Evolutionary conservation across 75 land plant species (phyloP), one percentile per base, ranked within the genome.

Genomic region (Picea sitchensis): DNA sequence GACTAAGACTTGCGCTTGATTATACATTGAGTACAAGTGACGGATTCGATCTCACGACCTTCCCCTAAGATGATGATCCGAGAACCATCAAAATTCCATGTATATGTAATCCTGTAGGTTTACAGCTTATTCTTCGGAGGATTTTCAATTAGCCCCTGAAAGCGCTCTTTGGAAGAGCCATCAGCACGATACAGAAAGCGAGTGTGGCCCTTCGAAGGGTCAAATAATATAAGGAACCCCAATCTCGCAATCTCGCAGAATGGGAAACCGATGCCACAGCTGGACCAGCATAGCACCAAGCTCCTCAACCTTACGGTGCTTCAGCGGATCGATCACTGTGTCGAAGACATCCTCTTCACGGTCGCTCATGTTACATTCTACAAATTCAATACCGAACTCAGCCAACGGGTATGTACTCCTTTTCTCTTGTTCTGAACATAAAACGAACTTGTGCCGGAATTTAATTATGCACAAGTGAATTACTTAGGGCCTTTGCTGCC

Each of bases 281-380:
- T 91, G 65, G 95, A 97, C 78, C 90, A 92, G 80, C 78, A 91
- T 69, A 91, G 88, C 86, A 97, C 99, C 30, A 93, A 92, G 76
- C 80, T 88, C 75, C 95, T 97, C 61, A 97, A 97, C 76, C 90
- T 95, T 23, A 97, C 98, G 0, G 99, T 97, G 12, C 86, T 97
- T 44, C 98, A 95, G 87, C 77, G 98, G 73, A 90, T 91, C 81
- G 98, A 97, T 81, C 90, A 92, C 38, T 90, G 86, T 81, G 88
- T 97, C 51, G 95, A 97, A 72, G 94, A 97, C 76, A 97, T 94
- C 78, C 92, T 97, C 80, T 86, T 91, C 76, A 97, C 98, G 31
- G 95, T 98, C 9, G 88, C 94, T 11, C 99, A 94, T 54, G 99
- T 97, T 61, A 95, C 99, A 59, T 90, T 94, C 80, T 97, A 97